A percentile compares a stretch with the other conserved stretches of the same genome.
Evolutionary conservation across 768 basidiomycete species (phyloP).

Genomic region (Trametes meyenii): DNA sequence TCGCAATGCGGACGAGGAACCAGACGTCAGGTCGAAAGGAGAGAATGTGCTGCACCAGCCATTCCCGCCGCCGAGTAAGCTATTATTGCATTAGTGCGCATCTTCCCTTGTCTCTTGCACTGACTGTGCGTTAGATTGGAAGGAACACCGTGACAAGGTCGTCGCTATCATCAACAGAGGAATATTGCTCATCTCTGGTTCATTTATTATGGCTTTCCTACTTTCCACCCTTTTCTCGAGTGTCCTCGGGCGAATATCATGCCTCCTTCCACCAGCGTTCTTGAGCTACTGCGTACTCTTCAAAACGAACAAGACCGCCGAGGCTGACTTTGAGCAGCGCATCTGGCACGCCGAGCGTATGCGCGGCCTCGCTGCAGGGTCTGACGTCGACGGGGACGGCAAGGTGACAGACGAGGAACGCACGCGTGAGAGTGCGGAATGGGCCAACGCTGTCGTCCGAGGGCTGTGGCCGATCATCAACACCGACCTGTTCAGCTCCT

Average conservation of each 20-base stretch:
- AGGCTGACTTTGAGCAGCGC: slow-evolving; percentile 34
- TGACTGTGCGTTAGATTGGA: slow-evolving; percentile 28
- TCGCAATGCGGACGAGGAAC: slow-evolving; percentile 44
- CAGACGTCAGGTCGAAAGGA: slow-evolving; percentile 27
- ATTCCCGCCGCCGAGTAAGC: slow-evolving; percentile 36
- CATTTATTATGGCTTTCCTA: slow-evolving; percentile 25
- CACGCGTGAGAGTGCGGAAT: slow-evolving; percentile 48
- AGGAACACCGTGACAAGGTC: slow-evolving; percentile 27
- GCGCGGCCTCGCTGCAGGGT: slow-evolving; percentile 34
- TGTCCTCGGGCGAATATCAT: slow-evolving; percentile 12
- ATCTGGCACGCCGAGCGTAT: slow-evolving; percentile 38
- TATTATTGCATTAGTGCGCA: neutral
- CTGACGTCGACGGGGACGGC: slow-evolving; percentile 34
- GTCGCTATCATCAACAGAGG: slow-evolving; percentile 22
- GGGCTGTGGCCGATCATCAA: slow-evolving; percentile 77
- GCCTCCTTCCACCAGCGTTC: slow-evolving; percentile 26
- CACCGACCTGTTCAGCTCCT: slow-evolving; percentile 59
- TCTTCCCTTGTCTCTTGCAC: neutral
- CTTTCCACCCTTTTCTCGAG: slow-evolving; percentile 23
- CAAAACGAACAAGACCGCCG: slow-evolving; percentile 27
- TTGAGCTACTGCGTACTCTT: slow-evolving; percentile 31
- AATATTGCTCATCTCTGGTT: slow-evolving; percentile 26
- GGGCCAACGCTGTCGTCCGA: slow-evolving; percentile 67
- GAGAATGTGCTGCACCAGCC: slow-evolving; percentile 34
- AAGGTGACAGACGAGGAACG: slow-evolving; percentile 32